These are phyloP conservation scores for Aspergillus terreus DNA, from an alignment of 2,329 filamentous ascomycete species.

Conservation along the genomic window DNA sequence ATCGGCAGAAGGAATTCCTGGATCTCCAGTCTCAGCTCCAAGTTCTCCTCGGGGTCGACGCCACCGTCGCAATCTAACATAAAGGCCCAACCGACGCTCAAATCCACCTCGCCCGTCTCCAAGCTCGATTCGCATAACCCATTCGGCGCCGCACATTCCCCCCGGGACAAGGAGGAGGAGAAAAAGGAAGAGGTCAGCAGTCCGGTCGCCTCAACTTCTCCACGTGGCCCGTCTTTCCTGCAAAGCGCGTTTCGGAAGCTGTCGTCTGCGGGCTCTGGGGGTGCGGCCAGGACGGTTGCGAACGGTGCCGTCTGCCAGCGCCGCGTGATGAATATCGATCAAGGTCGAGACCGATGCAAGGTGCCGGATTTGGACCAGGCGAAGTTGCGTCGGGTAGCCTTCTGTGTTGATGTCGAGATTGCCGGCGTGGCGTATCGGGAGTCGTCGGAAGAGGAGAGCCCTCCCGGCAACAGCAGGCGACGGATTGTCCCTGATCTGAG, in stretches of 20 bases:
- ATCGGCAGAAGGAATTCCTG: constrained; percentile 69
- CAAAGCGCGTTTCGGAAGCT: constrained; percentile 76
- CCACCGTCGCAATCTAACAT: constrained; percentile 35
- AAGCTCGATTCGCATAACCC: constrained; percentile 41
- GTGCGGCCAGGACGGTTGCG: constrained; percentile 50
- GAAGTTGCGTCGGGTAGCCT: constrained; percentile 83
- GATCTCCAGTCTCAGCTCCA: constrained; percentile 90
- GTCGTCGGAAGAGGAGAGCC: constrained; percentile 43
- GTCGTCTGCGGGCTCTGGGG: constrained; percentile 61
- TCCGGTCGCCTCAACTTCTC: constrained; percentile 59
- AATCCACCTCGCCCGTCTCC: constrained; percentile 28
- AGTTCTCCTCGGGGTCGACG: constrained; percentile 65
- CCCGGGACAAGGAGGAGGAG: constrained; percentile 43
- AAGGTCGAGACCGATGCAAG: constrained; percentile 70
- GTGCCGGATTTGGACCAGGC: constrained; percentile 74
- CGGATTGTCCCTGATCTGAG: constrained; percentile 23
- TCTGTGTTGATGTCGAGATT: constrained; percentile 96
- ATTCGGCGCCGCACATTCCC: constrained; percentile 41
- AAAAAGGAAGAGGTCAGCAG: constrained; percentile 28
- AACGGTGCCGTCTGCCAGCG: constrained; percentile 74
- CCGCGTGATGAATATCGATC: constrained; percentile 79
- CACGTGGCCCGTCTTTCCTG: constrained; percentile 70
- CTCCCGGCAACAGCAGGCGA: constrained; percentile 28
- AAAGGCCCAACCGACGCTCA: constrained; percentile 29
- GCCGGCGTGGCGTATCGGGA: constrained; percentile 83